Base-by-base conservation (phyloP, 2,329 filamentous ascomycete species). In the Xylariaceae sp. region DNA sequence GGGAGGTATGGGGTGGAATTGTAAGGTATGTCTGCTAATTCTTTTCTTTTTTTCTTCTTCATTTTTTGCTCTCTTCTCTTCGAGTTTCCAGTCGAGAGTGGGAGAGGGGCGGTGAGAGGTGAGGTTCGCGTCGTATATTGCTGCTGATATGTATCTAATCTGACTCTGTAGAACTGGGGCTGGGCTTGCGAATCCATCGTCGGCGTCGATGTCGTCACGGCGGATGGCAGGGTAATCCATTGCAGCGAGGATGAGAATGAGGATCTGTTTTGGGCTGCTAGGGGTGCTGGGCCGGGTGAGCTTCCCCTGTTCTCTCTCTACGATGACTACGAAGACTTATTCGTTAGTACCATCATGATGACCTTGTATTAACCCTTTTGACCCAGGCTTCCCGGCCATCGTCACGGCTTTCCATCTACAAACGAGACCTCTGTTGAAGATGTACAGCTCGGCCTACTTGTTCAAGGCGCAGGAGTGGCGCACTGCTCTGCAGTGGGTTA, bases 1-100 rank as follows among this genome's bases (percentile, higher is more conserved):
- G 47, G 74, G 73, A 0, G 73, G 73, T 1, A 75, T 76, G 70
- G 73, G 73, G 0, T 78, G 73, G 73, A 75, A 74, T 48, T 74
- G 68, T 47, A 69, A 66, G 53, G 68, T 70, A 27, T 32, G 7
- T 14, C 14, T 17, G n/a, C n/a, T n/a, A n/a, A n/a, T n/a, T n/a
- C n/a, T n/a, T n/a, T n/a, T n/a, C n/a, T n/a, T n/a, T n/a, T n/a
- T n/a, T n/a, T n/a, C n/a, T n/a, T n/a, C n/a, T n/a, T n/a, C n/a
- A n/a, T n/a, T n/a, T n/a, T n/a, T n/a, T n/a, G n/a, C n/a, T n/a
- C n/a, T n/a, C n/a, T n/a, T n/a, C n/a, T n/a, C n/a, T n/a, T n/a
- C n/a, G n/a, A n/a, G n/a, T n/a, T n/a, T n/a, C n/a, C n/a, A n/a
- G n/a, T n/a, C n/a, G n/a, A n/a, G n/a, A n/a, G n/a, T n/a, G n/a